A percentile compares a stretch with the other conserved stretches of the same genome.
These are phyloP conservation scores for Trametes villosa DNA, from an alignment of 768 basidiomycete genomes.

Conservation along the genomic window DNA sequence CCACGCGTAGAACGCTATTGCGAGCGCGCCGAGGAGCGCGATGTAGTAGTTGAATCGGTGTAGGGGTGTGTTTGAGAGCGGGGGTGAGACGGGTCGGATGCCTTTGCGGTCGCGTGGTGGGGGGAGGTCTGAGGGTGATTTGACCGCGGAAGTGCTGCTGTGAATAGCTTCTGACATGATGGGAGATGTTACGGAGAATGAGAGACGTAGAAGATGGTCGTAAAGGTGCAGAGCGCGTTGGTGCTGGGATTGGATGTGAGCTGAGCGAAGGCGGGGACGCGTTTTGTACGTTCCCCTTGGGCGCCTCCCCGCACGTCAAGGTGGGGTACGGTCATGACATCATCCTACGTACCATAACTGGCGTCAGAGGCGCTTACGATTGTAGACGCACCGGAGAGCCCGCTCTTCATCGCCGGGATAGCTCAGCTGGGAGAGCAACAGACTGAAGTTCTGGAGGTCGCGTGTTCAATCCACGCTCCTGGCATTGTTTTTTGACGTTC, in stretches of 20 bases:
- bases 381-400: too few relatives aligned
- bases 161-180: conserved; percentile 22
- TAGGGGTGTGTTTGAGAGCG: conserved; percentile 49
- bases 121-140: conserved; percentile 31
- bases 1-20: conserved; percentile 57
- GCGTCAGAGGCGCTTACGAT: too few relatives aligned
- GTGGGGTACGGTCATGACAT: neutral
- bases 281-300: neutral
- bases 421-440: conserved; percentile 43
- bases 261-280: neutral
- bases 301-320: neutral
- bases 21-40: conserved; percentile 43
- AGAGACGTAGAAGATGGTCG: neutral
- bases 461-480: too few relatives aligned
- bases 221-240: neutral
- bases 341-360: too few relatives aligned
- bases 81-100: conserved; percentile 45
- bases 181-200: neutral
- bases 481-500: too few relatives aligned
- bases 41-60: conserved; percentile 55
- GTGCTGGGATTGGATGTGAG: neutral
- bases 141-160: conserved; percentile 20
- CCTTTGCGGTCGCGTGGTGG: conserved; percentile 35
- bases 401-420: conserved; percentile 38
- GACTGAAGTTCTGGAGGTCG: conserved; percentile 44